Base-by-base conservation (phyloP, 495 filamentous ascomycete species). In the Neurospora hispaniola region DNA sequence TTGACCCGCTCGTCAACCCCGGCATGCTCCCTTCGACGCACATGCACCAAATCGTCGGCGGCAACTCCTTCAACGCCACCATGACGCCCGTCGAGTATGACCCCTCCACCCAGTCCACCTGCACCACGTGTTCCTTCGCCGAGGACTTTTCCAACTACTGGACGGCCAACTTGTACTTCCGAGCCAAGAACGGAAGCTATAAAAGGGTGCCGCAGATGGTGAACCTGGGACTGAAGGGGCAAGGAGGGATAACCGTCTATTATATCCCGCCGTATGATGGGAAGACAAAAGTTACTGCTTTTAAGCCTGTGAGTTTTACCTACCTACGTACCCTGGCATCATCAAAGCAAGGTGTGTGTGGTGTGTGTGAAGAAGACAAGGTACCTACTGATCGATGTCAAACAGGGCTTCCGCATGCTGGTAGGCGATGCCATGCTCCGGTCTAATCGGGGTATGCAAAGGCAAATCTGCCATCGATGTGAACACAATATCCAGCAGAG, bases 381-480 rank as follows among this genome's bases (percentile, higher is more conserved):
- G 18, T 23, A 23, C n/a, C n/a, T n/a, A n/a, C 44, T 4, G 41
- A 46, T 8, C 16, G 16, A 23, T 11, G 16, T 4, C 41, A 8
- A 40, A 40, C 8, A 79, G 76, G 80, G 81, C 42, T 84, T 84
- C 81, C 81, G 83, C 48, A 84, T 84, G 83, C 78, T 84, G 2
- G 82, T 80, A 70, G 82, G 82, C 6, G 82, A 84, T 75, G 74
- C 79, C 59, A 72, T 68, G 69, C 79, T 82, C 38, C 79, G 80
- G 42, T 41, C 70, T 5, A 62, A 73, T 10, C 69, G 54, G 46
- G 81, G 79, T 1, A 82, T 83, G 80, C 77, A 80, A 43, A 79
- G 76, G 73, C 81, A 81, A 59, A 73, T 86, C 69, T 87, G 85
- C 81, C 84, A 85, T 76, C 82, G 85, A 54, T 87, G 85, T 75